phyloP scores from a whole-genome alignment of 805 yeast genomes.

The Lachancea lanzarotensis region DNA sequence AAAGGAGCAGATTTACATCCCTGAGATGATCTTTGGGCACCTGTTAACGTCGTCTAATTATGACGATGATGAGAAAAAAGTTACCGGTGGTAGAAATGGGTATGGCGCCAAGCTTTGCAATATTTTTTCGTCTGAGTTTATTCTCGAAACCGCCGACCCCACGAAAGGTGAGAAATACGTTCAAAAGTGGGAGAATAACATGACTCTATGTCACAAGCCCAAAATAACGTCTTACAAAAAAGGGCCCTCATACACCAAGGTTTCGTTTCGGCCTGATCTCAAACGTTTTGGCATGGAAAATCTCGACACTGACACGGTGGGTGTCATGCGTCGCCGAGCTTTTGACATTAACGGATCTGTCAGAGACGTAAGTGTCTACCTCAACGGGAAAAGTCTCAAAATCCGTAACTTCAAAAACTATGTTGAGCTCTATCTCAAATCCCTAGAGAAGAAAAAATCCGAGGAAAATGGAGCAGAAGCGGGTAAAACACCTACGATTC shows the following conservation, averaged over 20 bases:
- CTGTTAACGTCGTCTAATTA: conserved; percentile 91
- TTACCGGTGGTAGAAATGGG: conserved; percentile 98
- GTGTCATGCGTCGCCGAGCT: conserved; percentile 87
- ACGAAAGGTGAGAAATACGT: conserved; percentile 53
- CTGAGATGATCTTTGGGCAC: conserved; percentile 94
- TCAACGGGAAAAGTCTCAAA: conserved; percentile 67
- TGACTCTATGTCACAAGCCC: conserved; percentile 73
- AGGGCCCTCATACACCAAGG: conserved; percentile 73
- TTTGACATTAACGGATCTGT: conserved; percentile 94
- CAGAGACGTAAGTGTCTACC: conserved; percentile 65
- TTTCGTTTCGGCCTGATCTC: conserved; percentile 85
- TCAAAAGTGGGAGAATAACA: conserved; percentile 84
- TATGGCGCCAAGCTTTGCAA: conserved; percentile 97
- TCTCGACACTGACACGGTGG: conserved; percentile 74
- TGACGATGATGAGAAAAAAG: conserved; percentile 91
- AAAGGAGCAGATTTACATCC: conserved; percentile 88
- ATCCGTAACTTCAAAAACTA: conserved; percentile 76
- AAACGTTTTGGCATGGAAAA: conserved; percentile 76
- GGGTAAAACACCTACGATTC: conserved; percentile 44
- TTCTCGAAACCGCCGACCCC: conserved; percentile 83
- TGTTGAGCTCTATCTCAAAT: conserved; percentile 81
- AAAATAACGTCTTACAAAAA: conserved; percentile 47
- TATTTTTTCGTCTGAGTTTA: conserved; percentile 84
- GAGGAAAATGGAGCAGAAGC: conserved; percentile 31
- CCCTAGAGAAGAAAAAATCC: conserved; percentile 44